Evolutionary conservation across 1,284 basidiomycete genomes (phyloP).

Genomic region (Puccinia sorghi): DNA sequence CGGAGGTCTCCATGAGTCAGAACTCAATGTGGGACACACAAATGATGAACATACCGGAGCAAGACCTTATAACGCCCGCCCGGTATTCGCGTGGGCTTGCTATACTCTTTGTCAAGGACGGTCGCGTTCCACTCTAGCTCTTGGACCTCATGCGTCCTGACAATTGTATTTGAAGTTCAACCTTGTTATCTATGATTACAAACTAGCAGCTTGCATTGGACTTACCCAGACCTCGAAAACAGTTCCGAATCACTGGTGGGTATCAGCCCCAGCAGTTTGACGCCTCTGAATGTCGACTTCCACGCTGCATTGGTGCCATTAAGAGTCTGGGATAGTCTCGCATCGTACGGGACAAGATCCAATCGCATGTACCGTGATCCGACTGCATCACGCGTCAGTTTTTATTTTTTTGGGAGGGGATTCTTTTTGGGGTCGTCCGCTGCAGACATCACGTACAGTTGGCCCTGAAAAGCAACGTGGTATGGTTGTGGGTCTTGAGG

Average conservation of each 20-base stretch:
- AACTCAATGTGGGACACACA: neutral
- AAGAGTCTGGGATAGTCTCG: neutral
- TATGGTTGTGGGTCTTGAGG: slow-evolving; percentile 12
- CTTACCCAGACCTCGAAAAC: slow-evolving; percentile 27
- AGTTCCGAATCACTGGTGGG: slow-evolving; percentile 19
- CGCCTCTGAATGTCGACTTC: slow-evolving; percentile 16
- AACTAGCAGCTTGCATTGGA: no score
- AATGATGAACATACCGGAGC: slow-evolving; percentile 29
- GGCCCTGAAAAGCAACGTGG: slow-evolving; percentile 19
- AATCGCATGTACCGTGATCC: slow-evolving; percentile 30
- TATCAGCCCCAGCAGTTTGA: slow-evolving; percentile 28
- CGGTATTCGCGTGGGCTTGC: slow-evolving; percentile 10
- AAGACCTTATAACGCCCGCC: slow-evolving; percentile 30
- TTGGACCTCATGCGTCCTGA: slow-evolving; percentile 7
- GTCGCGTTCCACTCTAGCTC: slow-evolving; percentile 39
- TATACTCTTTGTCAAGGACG: slow-evolving; percentile 5
- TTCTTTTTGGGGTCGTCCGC: neutral
- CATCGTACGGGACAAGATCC: slow-evolving; percentile 21
- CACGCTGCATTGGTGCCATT: slow-evolving; percentile 7
- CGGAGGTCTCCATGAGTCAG: neutral
- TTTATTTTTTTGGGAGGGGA: neutral
- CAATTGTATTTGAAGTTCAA: neutral
- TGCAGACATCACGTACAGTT: slow-evolving; percentile 16
- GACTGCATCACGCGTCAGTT: slow-evolving; percentile 6
- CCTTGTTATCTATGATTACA: no score